phyloP scores from a whole-genome alignment of 2,329 filamentous ascomycete genomes.

The Cladosporium halotolerans region DNA sequence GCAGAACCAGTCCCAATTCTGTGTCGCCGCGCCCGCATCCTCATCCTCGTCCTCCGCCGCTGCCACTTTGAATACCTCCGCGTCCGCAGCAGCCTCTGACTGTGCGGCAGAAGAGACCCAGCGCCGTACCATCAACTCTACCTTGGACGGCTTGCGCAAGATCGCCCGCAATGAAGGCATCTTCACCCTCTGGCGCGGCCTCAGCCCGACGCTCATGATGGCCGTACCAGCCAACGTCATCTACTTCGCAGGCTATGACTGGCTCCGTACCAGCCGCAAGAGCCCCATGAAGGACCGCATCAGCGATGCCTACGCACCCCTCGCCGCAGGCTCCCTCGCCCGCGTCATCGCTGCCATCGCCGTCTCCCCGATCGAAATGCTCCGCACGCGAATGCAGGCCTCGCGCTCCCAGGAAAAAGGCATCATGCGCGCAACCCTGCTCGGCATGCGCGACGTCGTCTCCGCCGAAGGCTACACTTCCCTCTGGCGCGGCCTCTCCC shows the following conservation, averaged over 20 bases:
- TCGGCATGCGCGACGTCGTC: conserved; percentile 74
- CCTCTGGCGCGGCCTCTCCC: conserved; percentile 80
- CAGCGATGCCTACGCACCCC: conserved; percentile 67
- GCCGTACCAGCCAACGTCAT: conserved; percentile 93
- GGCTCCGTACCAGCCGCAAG: conserved; percentile 66
- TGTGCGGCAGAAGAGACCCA: conserved; percentile 87
- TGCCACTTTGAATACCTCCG: conserved; percentile 17
- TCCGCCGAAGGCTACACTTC: conserved; percentile 67
- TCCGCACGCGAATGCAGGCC: conserved; percentile 80
- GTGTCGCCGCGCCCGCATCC: conserved; percentile 54
- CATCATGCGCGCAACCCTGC: conserved; percentile 73
- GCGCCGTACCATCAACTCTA: conserved; percentile 78
- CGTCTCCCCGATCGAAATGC: conserved; percentile 89
- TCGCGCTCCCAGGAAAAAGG: conserved; percentile 46
- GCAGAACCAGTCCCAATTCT: conserved; percentile 75
- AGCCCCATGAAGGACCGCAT: conserved; percentile 62
- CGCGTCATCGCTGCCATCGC: conserved; percentile 73
- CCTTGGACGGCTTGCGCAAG: conserved; percentile 84
- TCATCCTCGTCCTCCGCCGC: conserved; percentile 30
- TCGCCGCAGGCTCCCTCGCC: conserved; percentile 72
- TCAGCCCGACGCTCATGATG: conserved; percentile 94
- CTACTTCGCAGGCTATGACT: conserved; percentile 97
- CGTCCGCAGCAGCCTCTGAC: conserved; percentile 46
- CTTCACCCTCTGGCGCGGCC: conserved; percentile 79
- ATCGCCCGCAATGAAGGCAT: conserved; percentile 90